Conservation (phyloP, 768 basidiomycete species). For the Astraeus odoratus region DNA sequence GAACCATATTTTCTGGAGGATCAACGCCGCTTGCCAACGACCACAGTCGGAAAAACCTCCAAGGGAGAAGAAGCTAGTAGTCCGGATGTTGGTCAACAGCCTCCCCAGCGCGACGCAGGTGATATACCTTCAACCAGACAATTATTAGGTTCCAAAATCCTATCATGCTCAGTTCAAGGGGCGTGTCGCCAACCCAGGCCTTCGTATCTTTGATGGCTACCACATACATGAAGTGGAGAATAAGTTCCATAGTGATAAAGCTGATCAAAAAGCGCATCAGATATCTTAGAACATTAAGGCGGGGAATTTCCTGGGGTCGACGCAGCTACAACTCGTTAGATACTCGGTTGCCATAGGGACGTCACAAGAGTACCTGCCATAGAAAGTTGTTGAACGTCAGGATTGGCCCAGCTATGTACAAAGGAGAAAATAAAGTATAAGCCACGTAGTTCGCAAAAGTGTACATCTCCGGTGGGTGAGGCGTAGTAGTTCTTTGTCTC, state of each 20-base stretch:
- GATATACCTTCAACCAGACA: conserved; percentile 88
- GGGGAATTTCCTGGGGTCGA: conserved; percentile 43
- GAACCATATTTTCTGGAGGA: conserved; percentile 96
- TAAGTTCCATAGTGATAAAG: conserved; percentile 80
- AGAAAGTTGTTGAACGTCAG: conserved; percentile 94
- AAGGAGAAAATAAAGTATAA: conserved; percentile 86
- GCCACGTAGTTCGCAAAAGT: conserved; percentile 67
- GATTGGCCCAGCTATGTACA: conserved; percentile 95
- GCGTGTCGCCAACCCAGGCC: conserved; percentile 74
- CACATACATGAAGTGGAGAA: conserved; percentile 93
- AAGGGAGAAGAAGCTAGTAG: conserved; percentile 78
- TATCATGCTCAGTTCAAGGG: conserved; percentile 81
- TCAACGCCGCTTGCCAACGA: conserved; percentile 82
- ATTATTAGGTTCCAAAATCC: conserved; percentile 97
- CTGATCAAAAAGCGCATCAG: conserved; percentile 62
- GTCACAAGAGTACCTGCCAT: conserved; percentile 68
- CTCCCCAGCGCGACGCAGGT: not conserved
- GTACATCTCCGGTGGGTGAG: conserved; percentile 56
- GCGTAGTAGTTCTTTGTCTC: conserved; percentile 50
- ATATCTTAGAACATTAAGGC: conserved; percentile 44
- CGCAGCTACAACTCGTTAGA: conserved; percentile 40
- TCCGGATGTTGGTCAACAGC: not conserved
- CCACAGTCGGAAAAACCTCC: conserved; percentile 97
- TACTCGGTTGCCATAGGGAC: not conserved
- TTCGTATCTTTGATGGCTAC: conserved; percentile 90